phyloP scores from a whole-genome alignment of 2,329 filamentous ascomycete species.

The Cladosporium sp. region DNA sequence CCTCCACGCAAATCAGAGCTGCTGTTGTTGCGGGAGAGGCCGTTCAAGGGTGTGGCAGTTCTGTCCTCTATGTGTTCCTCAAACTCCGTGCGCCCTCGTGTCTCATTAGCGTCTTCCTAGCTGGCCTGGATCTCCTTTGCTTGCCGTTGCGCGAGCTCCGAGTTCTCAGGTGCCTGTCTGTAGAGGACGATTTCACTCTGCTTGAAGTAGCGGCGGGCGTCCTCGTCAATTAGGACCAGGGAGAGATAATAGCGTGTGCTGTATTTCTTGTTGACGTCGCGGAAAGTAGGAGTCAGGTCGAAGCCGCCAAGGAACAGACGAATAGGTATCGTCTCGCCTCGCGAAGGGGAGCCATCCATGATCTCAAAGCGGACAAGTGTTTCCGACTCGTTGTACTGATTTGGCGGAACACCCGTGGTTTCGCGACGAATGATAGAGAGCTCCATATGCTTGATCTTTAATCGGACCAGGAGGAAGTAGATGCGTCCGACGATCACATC shows the following conservation, averaged over 20 bases:
- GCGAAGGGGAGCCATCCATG: constrained; percentile 98
- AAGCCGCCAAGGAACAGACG: constrained; percentile 95
- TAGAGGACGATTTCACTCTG: constrained; percentile 98
- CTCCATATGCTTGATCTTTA: constrained; percentile 99
- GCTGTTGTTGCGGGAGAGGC: constrained; percentile 12
- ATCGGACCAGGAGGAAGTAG: constrained; percentile 91
- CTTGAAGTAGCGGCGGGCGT: constrained; percentile 96
- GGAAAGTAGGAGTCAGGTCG: constrained; percentile 95
- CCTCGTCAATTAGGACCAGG: constrained; percentile 63
- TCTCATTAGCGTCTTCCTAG: constrained; percentile 29
- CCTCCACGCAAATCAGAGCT: neutral
- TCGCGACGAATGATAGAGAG: constrained; percentile 94
- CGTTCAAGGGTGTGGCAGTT: constrained; percentile 11
- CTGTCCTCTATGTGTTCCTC: constrained; percentile 14
- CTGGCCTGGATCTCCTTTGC: constrained; percentile 39
- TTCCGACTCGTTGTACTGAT: constrained; percentile 99
- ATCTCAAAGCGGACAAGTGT: constrained; percentile 98
- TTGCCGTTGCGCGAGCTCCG: constrained; percentile 46
- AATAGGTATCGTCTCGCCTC: constrained; percentile 93
- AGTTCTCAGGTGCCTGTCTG: constrained; percentile 62
- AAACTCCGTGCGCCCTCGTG: constrained; percentile 23
- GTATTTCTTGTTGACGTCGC: constrained; percentile 99
- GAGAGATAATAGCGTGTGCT: constrained; percentile 97
- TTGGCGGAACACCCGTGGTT: constrained; percentile 92
- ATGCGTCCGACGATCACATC: constrained; percentile 98